These are phyloP conservation scores for Barbarea vulgaris DNA, from an alignment of 345 rosid species.

Conservation along the genomic window DNA sequence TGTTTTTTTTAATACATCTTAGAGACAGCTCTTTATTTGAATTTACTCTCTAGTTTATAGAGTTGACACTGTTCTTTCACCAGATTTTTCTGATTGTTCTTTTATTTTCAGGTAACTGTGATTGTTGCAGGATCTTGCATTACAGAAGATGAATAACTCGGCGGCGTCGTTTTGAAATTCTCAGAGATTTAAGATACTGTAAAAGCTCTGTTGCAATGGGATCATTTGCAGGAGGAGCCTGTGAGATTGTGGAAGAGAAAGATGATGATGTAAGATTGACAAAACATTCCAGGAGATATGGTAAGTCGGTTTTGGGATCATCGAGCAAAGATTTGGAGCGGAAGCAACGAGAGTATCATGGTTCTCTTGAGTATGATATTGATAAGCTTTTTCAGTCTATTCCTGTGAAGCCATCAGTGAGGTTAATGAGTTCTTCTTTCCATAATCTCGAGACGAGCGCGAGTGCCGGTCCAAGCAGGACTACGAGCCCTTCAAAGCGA, in stretches of 20 bases:
- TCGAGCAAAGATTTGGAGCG: slow-evolving; percentile 53
- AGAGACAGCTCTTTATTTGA: neutral
- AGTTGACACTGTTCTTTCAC: neutral
- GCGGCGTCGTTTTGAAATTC: neutral
- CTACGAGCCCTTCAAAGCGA: slow-evolving; percentile 60
- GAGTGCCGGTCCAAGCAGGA: slow-evolving; percentile 53
- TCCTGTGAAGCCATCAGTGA: slow-evolving; percentile 57
- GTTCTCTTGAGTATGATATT: slow-evolving; percentile 78
- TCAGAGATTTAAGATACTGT: neutral
- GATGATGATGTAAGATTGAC: slow-evolving; percentile 57
- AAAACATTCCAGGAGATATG: slow-evolving; percentile 49
- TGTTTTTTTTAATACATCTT: neutral
- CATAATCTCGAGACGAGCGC: slow-evolving; percentile 44
- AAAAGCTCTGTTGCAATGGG: slow-evolving; percentile 52
- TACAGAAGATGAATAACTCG: slow-evolving; percentile 1
- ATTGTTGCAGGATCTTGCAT: slow-evolving; percentile 7
- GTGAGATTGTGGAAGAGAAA: slow-evolving; percentile 85
- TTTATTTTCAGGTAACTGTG: slow-evolving; percentile 17
- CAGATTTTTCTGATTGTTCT: neutral
- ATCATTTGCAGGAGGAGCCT: slow-evolving; percentile 62
- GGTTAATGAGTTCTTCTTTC: slow-evolving; percentile 50
- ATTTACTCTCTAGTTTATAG: neutral
- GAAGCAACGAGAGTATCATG: slow-evolving; percentile 56
- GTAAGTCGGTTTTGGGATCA: slow-evolving; percentile 47
- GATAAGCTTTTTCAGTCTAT: slow-evolving; percentile 88